Evolutionary conservation across 164 flowering plant genomes (phyloP), one percentile per base, ranked within the genome.

Genomic region (Vitis labrusca): DNA sequence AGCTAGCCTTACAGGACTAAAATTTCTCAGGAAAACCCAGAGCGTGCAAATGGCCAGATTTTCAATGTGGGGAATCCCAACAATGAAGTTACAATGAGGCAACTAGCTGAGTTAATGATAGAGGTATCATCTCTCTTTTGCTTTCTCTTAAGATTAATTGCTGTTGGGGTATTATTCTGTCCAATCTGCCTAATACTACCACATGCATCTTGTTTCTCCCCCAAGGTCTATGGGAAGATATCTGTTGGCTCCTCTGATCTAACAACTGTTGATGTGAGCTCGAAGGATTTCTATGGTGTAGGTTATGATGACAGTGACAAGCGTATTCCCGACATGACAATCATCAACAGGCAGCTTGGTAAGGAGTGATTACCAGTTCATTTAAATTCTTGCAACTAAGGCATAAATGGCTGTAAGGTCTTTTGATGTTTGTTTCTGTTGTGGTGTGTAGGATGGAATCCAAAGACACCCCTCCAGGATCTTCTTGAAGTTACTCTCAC

Each of bases 301-400:
- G 99, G 98, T 44, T 95, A 95, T 50, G 99, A 95, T 82, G 99
- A 93, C 72, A 95, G 97, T 80, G 99, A 92, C 71, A 92, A 87
- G 71, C 81, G 96, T 68, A 91, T 92, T 70, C 98, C 96, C 4
- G 98, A 92, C 84, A 95, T 95, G 99, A 93, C 98, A 71, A 91
- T 95, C 30, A 93, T 91, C 76, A 93, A 93, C 61, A 82, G 66
- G 67, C 99, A 95, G 67, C 96, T 93, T 49, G 98, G 99, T 95
- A 89, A 37, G 5, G 7, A 37, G 44, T 37, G 44, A 56, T 53
- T 53, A 14, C n/a, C n/a, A n/a, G 10, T n/a, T n/a, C 56, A 14
- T 10, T 53, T 53, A 2, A 4, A 11, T 4, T 53, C 56, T n/a
- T 53, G 56, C 16, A 53, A 14, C n/a, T 53, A 13, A 13, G n/a